Conservation (phyloP, 768 basidiomycete genomes). For the Hericium erinaceus region DNA sequence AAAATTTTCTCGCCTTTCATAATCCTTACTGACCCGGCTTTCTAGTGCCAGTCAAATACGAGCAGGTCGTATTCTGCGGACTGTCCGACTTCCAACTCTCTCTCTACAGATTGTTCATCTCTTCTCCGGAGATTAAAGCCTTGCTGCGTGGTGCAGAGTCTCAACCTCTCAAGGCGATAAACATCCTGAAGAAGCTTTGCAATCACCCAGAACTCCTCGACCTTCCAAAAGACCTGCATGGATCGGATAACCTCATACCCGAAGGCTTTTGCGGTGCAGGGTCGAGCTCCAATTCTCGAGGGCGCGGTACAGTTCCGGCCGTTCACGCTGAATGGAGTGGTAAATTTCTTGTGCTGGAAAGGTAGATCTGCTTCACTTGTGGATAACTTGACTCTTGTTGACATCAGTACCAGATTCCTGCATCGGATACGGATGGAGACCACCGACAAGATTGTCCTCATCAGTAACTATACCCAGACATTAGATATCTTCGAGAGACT, state of each 20-base stretch:
- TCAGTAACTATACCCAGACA: constrained; percentile 95
- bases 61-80: constrained; percentile 92
- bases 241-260: constrained; percentile 75
- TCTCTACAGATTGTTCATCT: constrained; percentile 84
- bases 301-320: constrained; percentile 33
- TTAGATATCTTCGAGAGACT: constrained; percentile 88
- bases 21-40: constrained; percentile 1
- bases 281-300: constrained; percentile 23
- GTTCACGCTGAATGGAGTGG: constrained; percentile 82
- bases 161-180: constrained; percentile 94
- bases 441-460: constrained; percentile 91
- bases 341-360: constrained; percentile 88
- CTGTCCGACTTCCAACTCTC: constrained; percentile 77
- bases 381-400: neutral
- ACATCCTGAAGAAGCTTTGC: constrained; percentile 89
- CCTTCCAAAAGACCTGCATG: constrained; percentile 74
- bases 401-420: constrained; percentile 51
- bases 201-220: constrained; percentile 91
- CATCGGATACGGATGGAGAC: constrained; percentile 75
- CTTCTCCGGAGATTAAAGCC: constrained; percentile 86
- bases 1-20: neutral
- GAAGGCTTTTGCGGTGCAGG: constrained; percentile 66
- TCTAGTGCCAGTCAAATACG: constrained; percentile 96
- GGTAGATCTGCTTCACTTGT: constrained; percentile 36
- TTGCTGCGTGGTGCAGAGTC: constrained; percentile 80